phyloP scores from a whole-genome alignment of 768 basidiomycete genomes.

The Sporobolomyces pararoseus region DNA sequence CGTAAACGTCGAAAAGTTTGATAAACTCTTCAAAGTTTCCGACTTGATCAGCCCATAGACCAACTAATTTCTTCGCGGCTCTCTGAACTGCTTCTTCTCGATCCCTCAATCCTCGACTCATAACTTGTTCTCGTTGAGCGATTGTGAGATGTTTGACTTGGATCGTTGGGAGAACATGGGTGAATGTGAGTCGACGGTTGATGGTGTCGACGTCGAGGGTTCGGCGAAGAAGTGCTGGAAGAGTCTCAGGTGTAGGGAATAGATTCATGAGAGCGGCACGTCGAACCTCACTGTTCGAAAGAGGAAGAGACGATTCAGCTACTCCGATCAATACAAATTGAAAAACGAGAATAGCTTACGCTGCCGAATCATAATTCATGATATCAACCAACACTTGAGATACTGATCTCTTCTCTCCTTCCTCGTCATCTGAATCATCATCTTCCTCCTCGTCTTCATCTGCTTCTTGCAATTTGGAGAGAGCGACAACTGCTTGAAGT shows the following conservation, averaged over 20 bases:
- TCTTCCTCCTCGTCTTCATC: slow-evolving; percentile 62
- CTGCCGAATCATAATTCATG: slow-evolving; percentile 66
- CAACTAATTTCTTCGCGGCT: slow-evolving; percentile 69
- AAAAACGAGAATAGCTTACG: slow-evolving; percentile 53
- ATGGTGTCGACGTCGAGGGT: slow-evolving; percentile 73
- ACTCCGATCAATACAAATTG: neutral
- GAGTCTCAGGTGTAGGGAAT: slow-evolving; percentile 57
- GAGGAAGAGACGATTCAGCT: neutral
- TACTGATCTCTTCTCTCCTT: slow-evolving; percentile 51
- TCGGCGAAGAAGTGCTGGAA: slow-evolving; percentile 67
- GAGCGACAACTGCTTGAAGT: slow-evolving; percentile 71
- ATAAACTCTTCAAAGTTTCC: slow-evolving; percentile 51
- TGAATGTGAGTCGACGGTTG: slow-evolving; percentile 71
- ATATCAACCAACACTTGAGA: slow-evolving; percentile 64
- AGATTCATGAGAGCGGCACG: slow-evolving; percentile 71
- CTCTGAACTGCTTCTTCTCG: slow-evolving; percentile 68
- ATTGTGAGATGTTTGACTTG: slow-evolving; percentile 63
- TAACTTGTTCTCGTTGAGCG: slow-evolving; percentile 69
- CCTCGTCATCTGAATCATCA: slow-evolving; percentile 50
- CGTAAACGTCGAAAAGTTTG: slow-evolving; percentile 49
- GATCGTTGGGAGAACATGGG: slow-evolving; percentile 60
- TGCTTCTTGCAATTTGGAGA: slow-evolving; percentile 69
- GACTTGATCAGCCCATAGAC: slow-evolving; percentile 60
- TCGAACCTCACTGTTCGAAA: slow-evolving; percentile 71
- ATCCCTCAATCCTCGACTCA: slow-evolving; percentile 79